These are phyloP conservation scores for Toxicodendron radicans DNA, from an alignment of 345 rosid species.

Conservation along the genomic window DNA sequence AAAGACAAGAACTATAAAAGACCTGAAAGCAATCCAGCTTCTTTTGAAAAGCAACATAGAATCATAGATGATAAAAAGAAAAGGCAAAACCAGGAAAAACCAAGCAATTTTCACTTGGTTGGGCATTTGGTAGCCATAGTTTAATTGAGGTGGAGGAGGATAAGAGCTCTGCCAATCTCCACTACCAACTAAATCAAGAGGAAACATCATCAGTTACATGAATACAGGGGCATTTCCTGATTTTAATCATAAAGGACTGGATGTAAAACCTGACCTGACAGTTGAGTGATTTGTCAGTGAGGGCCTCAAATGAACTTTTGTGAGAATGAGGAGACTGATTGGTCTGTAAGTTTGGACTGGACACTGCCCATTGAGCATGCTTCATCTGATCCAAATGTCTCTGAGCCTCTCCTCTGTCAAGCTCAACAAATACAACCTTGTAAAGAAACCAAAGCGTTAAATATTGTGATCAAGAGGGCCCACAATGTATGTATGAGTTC, in stretches of 20 bases:
- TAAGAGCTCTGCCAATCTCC: constrained; percentile 16
- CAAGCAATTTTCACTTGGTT: constrained; percentile 19
- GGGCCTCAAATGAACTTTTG: constrained; percentile 14
- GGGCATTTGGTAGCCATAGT: constrained; percentile 5
- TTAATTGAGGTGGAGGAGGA: constrained; percentile 12
- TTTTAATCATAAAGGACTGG: constrained; percentile 3
- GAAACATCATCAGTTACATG: not conserved
- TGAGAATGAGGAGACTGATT: constrained; percentile 8
- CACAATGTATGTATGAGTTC: not conserved
- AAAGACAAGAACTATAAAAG: not conserved
- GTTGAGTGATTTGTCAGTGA: constrained; percentile 14
- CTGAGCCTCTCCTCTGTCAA: constrained; percentile 24
- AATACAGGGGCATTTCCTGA: not conserved
- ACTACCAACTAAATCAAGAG: constrained; percentile 16
- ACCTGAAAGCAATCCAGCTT: not conserved
- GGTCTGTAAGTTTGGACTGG: constrained; percentile 11
- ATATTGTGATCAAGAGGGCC: not conserved
- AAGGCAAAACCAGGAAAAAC: not conserved
- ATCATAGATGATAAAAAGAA: not conserved
- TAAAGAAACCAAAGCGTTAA: constrained; percentile 14
- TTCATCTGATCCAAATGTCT: constrained; percentile 34
- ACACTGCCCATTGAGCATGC: constrained; percentile 10
- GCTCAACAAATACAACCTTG: constrained; percentile 35
- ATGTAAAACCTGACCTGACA: constrained; percentile 22
- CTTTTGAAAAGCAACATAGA: not conserved